These are phyloP conservation scores for Amphicarpaea edgeworthii DNA, from an alignment of 306 rosid species.

Conservation along the genomic window DNA sequence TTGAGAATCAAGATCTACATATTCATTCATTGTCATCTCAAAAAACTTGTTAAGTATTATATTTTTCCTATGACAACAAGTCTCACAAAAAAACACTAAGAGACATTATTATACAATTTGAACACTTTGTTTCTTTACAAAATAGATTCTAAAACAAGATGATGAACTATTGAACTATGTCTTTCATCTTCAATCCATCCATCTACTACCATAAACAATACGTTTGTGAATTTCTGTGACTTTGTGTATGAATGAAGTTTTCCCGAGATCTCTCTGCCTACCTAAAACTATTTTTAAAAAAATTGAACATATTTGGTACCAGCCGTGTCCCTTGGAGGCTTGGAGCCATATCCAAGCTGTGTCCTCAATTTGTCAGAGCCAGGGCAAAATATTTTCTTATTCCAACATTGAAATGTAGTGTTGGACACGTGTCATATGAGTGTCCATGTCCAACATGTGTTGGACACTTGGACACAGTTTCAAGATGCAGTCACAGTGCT, in stretches of 20 bases:
- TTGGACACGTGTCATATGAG: background rate
- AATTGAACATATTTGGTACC: background rate
- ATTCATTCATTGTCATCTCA: background rate
- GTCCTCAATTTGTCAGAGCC: background rate
- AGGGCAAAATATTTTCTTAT: background rate
- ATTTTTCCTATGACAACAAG: background rate
- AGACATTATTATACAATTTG: background rate
- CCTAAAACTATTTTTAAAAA: background rate
- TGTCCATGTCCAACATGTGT: background rate
- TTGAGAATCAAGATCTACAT: background rate
- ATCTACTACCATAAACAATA: background rate
- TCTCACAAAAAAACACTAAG: background rate
- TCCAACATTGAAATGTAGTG: background rate
- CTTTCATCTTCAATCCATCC: slow-evolving; percentile 1
- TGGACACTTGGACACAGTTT: background rate
- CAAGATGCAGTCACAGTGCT: background rate
- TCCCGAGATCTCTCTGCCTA: background rate
- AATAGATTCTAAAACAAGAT: background rate
- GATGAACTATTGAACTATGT: background rate
- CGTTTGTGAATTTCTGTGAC: background rate
- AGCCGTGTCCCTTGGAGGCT: background rate
- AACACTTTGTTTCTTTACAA: background rate
- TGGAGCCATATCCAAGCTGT: background rate
- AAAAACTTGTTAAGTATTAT: background rate
- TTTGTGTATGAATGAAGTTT: background rate